Evolutionary conservation across 2,329 filamentous ascomycete species (phyloP), one percentile per base, ranked within the genome.

Genomic region (Onygenales sp.): DNA sequence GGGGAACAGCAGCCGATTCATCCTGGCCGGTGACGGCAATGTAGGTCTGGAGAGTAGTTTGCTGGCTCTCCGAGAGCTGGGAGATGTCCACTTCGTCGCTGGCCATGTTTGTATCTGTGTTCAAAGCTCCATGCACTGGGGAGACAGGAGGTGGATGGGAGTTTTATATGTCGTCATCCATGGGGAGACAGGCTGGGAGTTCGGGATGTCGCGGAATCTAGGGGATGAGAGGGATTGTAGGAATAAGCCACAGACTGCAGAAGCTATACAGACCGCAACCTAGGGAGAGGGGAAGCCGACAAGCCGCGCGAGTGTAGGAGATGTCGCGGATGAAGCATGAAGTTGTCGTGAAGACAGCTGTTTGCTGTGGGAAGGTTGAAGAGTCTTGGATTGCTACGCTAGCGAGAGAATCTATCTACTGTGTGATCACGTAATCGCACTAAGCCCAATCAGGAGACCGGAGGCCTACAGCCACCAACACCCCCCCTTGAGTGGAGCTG

Each of bases 21-120:
- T 89, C 85, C 70, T 96, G 90, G 61, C 91, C 84, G 31, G 93
- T 97, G 50, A 98, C 86, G 50, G 87, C 81, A 13, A 85, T 89
- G 70, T 90, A 95, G 65, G 95, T 92, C 63, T 95, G 85, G 31
- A 98, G 81, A 46, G 89, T 86, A 50, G 85, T 81, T 69, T 89
- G 89, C 75, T 97, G 90, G 60, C 80, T 80, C 58, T 84, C 74
- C 50, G 86, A 86, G 65, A 96, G 84, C 70, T 84, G 79, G 63
- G 78, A 78, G 63, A 86, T 76, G 54, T 77, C 78, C 42, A 64
- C 59, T 55, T 71, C 71, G 57, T 66, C 66, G 59, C 75, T 70
- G 69, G 67, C 66, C 73, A 76, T 76, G 53, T 54, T 67, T 52
- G 43, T 44, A 38, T 56, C 42, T 52, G 49, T 6, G n/a, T 31